These are phyloP conservation scores for Neopestalotiopsis clavispora DNA, from an alignment of 2,329 filamentous ascomycete genomes.

Conservation along the genomic window DNA sequence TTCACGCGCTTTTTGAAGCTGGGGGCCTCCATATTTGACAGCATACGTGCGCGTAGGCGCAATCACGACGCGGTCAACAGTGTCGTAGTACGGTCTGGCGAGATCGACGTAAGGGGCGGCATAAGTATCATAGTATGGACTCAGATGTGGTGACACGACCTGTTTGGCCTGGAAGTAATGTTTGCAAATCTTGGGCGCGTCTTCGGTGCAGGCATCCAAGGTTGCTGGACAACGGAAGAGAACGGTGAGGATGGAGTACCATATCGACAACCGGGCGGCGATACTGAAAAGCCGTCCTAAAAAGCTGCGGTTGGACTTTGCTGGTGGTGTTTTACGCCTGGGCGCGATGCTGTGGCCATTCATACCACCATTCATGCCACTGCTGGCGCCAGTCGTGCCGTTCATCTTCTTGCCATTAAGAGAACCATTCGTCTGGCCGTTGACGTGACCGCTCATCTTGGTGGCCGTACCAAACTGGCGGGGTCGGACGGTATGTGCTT, in stretches of 20 bases:
- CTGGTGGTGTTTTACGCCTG: conserved; percentile 32
- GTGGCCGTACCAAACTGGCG: background rate
- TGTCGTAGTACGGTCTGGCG: conserved; percentile 75
- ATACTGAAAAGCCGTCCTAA: conserved; percentile 50
- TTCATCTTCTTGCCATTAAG: conserved; percentile 36
- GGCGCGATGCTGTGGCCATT: conserved; percentile 43
- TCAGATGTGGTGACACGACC: conserved; percentile 71
- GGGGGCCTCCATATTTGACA: conserved; percentile 76
- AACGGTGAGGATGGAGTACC: conserved; percentile 84
- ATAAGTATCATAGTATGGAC: conserved; percentile 86
- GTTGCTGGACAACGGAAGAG: conserved; percentile 82
- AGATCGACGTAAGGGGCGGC: conserved; percentile 81
- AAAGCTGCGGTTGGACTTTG: conserved; percentile 34
- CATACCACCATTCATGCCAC: conserved; percentile 19
- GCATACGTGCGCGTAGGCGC: conserved; percentile 70
- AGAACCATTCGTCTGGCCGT: conserved; percentile 43
- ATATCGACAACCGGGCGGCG: conserved; percentile 72
- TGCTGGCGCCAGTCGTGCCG: conserved; percentile 28
- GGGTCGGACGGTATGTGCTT: background rate
- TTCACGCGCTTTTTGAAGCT: conserved; percentile 69
- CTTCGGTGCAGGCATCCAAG: conserved; percentile 68
- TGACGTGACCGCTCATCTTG: conserved; percentile 27
- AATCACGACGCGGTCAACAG: conserved; percentile 67
- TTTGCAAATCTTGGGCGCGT: conserved; percentile 79
- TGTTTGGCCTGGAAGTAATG: conserved; percentile 75